These are phyloP conservation scores for Fistulina hepatica DNA, from an alignment of 1,284 basidiomycete species.

Conservation along the genomic window DNA sequence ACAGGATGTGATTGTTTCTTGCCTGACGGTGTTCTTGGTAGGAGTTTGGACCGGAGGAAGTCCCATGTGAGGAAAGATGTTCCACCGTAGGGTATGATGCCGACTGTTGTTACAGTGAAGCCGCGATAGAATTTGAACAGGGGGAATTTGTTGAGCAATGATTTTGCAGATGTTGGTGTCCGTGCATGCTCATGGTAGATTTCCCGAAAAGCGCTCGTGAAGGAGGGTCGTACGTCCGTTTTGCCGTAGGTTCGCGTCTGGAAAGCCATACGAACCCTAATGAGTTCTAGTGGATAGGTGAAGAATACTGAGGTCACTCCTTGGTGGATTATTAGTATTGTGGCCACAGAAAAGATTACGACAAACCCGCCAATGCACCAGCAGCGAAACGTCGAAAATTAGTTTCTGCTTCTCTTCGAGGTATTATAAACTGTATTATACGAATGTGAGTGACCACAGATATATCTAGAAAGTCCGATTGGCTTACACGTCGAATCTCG, in stretches of 20 bases:
- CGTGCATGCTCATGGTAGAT: constrained; percentile 62
- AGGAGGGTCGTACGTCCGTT: constrained; percentile 39
- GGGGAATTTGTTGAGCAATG: constrained; percentile 49
- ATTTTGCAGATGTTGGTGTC: constrained; percentile 20
- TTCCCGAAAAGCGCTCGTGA: constrained; percentile 47
- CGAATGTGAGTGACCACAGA: constrained; percentile 8
- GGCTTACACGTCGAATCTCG: constrained; percentile 63
- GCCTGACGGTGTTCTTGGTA: constrained; percentile 33
- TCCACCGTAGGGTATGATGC: constrained; percentile 93
- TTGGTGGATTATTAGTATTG: constrained; percentile 21
- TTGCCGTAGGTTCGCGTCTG: constrained; percentile 46
- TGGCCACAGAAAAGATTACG: background rate
- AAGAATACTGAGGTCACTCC: constrained; percentile 83
- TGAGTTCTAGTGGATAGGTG: constrained; percentile 92
- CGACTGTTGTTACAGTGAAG: constrained; percentile 67
- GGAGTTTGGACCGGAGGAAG: constrained; percentile 59
- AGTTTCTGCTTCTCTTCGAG: constrained; percentile 70
- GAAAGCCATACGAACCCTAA: constrained; percentile 93
- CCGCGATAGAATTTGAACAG: constrained; percentile 92
- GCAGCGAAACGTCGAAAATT: constrained; percentile 78
- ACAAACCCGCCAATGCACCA: constrained; percentile 77
- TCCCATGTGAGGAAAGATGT: constrained; percentile 94
- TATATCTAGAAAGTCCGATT: background rate
- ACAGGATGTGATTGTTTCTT: constrained; percentile 29
- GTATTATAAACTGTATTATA: constrained; percentile 59